Evolutionary conservation across 768 basidiomycete species (phyloP).

Genomic region (Suillus hirtellus): DNA sequence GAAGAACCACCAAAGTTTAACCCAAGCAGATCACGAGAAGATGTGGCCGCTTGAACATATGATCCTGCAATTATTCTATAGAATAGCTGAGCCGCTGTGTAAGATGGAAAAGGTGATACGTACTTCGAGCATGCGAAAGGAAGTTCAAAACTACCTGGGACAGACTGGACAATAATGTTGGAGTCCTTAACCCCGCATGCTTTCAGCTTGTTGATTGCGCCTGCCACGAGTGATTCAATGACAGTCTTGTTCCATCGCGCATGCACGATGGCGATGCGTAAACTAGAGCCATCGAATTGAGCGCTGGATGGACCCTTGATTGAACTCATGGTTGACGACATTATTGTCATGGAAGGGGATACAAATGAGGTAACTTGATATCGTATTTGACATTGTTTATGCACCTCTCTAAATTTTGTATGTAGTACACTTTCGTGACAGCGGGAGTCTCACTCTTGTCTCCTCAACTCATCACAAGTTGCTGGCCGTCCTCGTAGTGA

Average conservation of each 20-base stretch:
- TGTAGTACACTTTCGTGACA: neutral
- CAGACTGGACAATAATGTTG: conserved; percentile 89
- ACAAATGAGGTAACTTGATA: neutral
- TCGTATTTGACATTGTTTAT: conserved; percentile 5
- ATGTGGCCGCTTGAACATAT: conserved; percentile 75
- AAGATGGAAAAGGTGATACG: conserved; percentile 13
- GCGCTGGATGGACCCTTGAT: conserved; percentile 77
- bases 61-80: conserved; percentile 86
- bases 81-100: conserved; percentile 13
- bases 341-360: neutral
- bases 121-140: conserved; percentile 86
- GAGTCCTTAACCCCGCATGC: conserved; percentile 82
- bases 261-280: conserved; percentile 91
- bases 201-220: conserved; percentile 78
- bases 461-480: neutral
- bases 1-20: conserved; percentile 44
- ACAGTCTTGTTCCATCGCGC: conserved; percentile 93
- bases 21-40: conserved; percentile 74
- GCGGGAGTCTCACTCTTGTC: neutral
- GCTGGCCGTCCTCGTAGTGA: conserved; percentile 10
- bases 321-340: conserved; percentile 31
- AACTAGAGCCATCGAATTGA: conserved; percentile 73
- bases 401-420: conserved; percentile 3
- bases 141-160: conserved; percentile 95
- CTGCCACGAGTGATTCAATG: conserved; percentile 82